A percentile compares a stretch with the other conserved stretches of the same genome.
Evolutionary conservation across 805 yeast genomes (phyloP).

Genomic region (Ogataea minuta): DNA sequence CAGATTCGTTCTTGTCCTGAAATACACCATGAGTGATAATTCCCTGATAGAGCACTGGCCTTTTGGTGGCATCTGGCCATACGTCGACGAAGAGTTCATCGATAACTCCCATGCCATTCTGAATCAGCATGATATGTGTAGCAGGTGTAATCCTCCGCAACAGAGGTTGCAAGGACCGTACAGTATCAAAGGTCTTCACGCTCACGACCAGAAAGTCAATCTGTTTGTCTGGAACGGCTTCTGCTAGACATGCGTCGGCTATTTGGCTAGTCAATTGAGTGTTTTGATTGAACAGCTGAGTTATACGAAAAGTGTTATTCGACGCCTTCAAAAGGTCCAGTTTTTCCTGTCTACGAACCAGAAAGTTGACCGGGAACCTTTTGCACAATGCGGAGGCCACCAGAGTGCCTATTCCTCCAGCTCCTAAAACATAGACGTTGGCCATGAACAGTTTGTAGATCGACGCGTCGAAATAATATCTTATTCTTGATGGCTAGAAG

Average conservation of each 20-base stretch:
- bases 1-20: conserved; percentile 30
- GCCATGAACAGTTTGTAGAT: neutral
- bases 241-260: conserved; percentile 16
- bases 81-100: conserved; percentile 47
- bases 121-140: conserved; percentile 67
- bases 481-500: conserved; percentile 14
- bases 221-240: conserved; percentile 19
- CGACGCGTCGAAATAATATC: conserved; percentile 4
- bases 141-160: conserved; percentile 44
- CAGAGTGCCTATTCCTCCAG: conserved; percentile 36
- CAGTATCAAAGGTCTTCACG: conserved; percentile 78
- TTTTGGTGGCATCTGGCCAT: conserved; percentile 46
- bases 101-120: conserved; percentile 79
- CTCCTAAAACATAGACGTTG: conserved; percentile 30
- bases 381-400: conserved; percentile 27
- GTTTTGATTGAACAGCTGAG: conserved; percentile 25
- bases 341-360: conserved; percentile 29
- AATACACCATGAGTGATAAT: conserved; percentile 84
- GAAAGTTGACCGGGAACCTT: conserved; percentile 24
- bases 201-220: conserved; percentile 54
- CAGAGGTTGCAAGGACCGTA: conserved; percentile 57
- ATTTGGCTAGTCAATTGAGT: conserved; percentile 15
- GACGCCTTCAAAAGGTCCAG: conserved; percentile 18
- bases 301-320: conserved; percentile 23
- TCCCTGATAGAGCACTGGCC: conserved; percentile 70